Base-by-base conservation (phyloP, 225 moss, liverwort and hornwort species). In the Sphagnum tenellum region DNA sequence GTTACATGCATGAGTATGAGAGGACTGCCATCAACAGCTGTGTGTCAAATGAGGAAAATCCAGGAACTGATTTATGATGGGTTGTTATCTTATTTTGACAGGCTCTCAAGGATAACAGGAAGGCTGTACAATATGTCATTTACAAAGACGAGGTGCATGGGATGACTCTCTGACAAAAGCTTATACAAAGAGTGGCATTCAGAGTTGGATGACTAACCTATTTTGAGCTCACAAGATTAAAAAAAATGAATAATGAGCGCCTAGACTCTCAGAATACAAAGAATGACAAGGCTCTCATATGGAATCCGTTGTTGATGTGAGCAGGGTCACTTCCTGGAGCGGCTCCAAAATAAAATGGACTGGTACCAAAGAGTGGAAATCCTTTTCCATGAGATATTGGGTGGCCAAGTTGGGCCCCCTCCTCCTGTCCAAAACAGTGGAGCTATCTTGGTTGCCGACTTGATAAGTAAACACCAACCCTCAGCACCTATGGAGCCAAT, bases 251-350 rank as follows among this genome's bases (percentile, higher is more conserved):
- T 55, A 55, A 55, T 55, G 55, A 55, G 9, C 44, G 1, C 12
- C 8, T 46, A 47, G 9, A 3, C 4, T 64, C 48, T 12, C 3
- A 9, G 2, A 10, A 4, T 6, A 12, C 4, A 3, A 51, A 14
- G 8, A 65, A 3, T 4, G 12, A 6, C n/a, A 9, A 12, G 65
- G n/a, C 4, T 65, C 13, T 65, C 8, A 9, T 50, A 5, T 3
- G 3, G 10, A 45, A 47, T 2, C 2, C 14, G 56, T 10, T 46
- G 4, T 29, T 58, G 63, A 46, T 55, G 12, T 49, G 14, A 46
- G 13, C 64, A 94, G 90, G 93, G 88, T 8, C 93, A 94, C 44
- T 86, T 64, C 72, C 75, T 88, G 71, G 88, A 90, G 57, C 74
- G 82, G 2, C 82, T 75, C 2, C 79, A 88, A 11, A 86, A 90